These are phyloP conservation scores for Alternaria angustiovoidea DNA, from an alignment of 2,329 filamentous ascomycete species.

Conservation along the genomic window DNA sequence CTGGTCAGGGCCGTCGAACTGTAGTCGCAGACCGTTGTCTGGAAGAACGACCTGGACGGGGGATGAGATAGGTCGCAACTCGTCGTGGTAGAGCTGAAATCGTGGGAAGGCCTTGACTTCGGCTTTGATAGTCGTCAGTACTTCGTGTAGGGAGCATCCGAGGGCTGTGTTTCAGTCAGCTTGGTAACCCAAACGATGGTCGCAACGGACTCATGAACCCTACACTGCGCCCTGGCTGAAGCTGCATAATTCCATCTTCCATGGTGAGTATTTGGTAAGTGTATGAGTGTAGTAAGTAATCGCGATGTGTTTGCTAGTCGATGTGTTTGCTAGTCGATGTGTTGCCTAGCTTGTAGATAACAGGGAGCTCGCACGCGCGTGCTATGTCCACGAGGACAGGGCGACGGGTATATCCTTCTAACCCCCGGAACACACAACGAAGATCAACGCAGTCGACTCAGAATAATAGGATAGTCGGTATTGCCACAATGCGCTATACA, in stretches of 20 bases:
- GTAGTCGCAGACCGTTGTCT: constrained; percentile 84
- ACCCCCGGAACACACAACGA: background rate
- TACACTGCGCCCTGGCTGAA: constrained; percentile 42
- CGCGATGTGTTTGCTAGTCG: constrained; percentile 10
- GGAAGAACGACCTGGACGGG: constrained; percentile 80
- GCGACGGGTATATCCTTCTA: constrained; percentile 1
- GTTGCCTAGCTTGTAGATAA: constrained; percentile 18
- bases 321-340: constrained; percentile 15
- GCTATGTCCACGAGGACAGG: constrained; percentile 39
- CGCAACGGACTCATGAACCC: constrained; percentile 51
- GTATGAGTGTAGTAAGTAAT: background rate
- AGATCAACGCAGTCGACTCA: background rate
- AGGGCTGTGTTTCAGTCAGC: constrained; percentile 66
- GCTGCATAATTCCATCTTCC: constrained; percentile 45
- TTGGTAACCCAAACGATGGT: background rate
- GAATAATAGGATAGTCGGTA: background rate
- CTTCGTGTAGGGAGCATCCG: constrained; percentile 89
- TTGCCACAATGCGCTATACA: background rate
- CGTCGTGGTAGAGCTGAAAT: constrained; percentile 83
- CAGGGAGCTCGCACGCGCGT: constrained; percentile 22
- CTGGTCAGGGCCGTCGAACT: constrained; percentile 94
- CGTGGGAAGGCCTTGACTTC: constrained; percentile 83
- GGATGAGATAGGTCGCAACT: constrained; percentile 74
- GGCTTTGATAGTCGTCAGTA: constrained; percentile 85
- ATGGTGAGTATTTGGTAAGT: constrained; percentile 23